A percentile compares a stretch with the other conserved stretches of the same genome.
phyloP scores from a whole-genome alignment of 2,329 filamentous ascomycete genomes.

The Penicillium psychrosexuale region DNA sequence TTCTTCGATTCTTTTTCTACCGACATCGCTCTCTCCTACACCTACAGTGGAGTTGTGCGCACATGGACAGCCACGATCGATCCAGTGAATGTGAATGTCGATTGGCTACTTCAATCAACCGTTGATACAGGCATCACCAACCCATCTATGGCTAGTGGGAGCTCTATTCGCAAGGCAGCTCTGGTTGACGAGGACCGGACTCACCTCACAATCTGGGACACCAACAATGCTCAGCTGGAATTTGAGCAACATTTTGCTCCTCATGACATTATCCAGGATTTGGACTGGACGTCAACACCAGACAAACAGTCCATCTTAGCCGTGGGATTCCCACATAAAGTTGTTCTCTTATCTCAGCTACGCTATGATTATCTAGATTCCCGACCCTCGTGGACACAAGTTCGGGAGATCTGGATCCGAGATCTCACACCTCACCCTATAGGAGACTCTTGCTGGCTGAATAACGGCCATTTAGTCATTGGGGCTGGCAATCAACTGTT shows the following conservation, averaged over 20 bases:
- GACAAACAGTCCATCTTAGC: slow-evolving; percentile 85
- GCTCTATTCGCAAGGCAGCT: slow-evolving; percentile 81
- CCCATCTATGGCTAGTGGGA: slow-evolving; percentile 77
- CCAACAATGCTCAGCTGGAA: slow-evolving; percentile 74
- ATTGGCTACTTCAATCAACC: slow-evolving; percentile 78
- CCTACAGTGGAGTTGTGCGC: slow-evolving; percentile 66
- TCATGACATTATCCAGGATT: slow-evolving; percentile 73
- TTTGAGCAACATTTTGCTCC: slow-evolving; percentile 71
- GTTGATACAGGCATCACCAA: slow-evolving; percentile 73
- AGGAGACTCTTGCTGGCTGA: slow-evolving; percentile 88
- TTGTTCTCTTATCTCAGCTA: slow-evolving; percentile 79
- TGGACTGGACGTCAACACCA: slow-evolving; percentile 92
- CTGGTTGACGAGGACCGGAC: slow-evolving; percentile 72
- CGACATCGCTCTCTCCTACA: slow-evolving; percentile 84
- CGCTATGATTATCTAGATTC: slow-evolving; percentile 89
- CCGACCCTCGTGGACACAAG: slow-evolving; percentile 82
- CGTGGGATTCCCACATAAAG: slow-evolving; percentile 85
- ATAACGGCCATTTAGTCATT: slow-evolving; percentile 78
- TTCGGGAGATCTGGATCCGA: slow-evolving; percentile 76
- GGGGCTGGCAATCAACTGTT: slow-evolving; percentile 90
- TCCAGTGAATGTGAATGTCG: slow-evolving; percentile 56
- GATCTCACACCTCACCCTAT: slow-evolving; percentile 85
- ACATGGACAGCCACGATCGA: slow-evolving; percentile 83
- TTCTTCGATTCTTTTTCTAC: slow-evolving; percentile 83
- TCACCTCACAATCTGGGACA: slow-evolving; percentile 86